phyloP scores from a whole-genome alignment of 148 eudicot species.

The Silene latifolia region DNA sequence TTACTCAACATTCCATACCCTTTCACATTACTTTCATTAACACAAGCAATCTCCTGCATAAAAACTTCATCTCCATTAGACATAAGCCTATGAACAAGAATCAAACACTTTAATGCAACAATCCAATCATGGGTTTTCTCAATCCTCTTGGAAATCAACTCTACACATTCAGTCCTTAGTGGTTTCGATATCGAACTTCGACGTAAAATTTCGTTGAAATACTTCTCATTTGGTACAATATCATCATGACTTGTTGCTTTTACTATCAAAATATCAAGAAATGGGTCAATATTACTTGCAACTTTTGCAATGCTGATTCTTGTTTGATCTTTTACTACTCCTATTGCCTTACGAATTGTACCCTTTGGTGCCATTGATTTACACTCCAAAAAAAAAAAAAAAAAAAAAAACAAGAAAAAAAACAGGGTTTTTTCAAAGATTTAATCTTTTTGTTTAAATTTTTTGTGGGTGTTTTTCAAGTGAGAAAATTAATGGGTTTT shows the following conservation, averaged over 20 bases:
- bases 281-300: slow-evolving; percentile 39
- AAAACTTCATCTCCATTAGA: slow-evolving; percentile 36
- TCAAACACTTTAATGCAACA: slow-evolving; percentile 50
- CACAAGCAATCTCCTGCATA: slow-evolving; percentile 38
- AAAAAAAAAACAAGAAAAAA: too few species aligned
- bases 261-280: slow-evolving; percentile 50
- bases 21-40: slow-evolving; percentile 11
- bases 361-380: slow-evolving; percentile 25
- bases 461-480: neutral
- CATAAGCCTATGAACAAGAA: slow-evolving; percentile 47
- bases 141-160: slow-evolving; percentile 31
- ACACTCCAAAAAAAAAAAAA: neutral
- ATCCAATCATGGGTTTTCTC: slow-evolving; percentile 53
- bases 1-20: slow-evolving; percentile 33
- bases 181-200: slow-evolving; percentile 27
- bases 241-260: slow-evolving; percentile 53
- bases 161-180: slow-evolving; percentile 36
- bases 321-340: slow-evolving; percentile 46
- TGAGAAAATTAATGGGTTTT: neutral
- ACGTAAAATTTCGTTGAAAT: slow-evolving; percentile 35
- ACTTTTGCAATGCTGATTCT: slow-evolving; percentile 55
- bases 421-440: slow-evolving; percentile 9
- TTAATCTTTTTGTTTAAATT: neutral
- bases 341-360: slow-evolving; percentile 41
- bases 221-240: slow-evolving; percentile 33